These are phyloP conservation scores for Metschnikowia anglica DNA, from an alignment of 805 yeast genomes.

Conservation along the genomic window DNA sequence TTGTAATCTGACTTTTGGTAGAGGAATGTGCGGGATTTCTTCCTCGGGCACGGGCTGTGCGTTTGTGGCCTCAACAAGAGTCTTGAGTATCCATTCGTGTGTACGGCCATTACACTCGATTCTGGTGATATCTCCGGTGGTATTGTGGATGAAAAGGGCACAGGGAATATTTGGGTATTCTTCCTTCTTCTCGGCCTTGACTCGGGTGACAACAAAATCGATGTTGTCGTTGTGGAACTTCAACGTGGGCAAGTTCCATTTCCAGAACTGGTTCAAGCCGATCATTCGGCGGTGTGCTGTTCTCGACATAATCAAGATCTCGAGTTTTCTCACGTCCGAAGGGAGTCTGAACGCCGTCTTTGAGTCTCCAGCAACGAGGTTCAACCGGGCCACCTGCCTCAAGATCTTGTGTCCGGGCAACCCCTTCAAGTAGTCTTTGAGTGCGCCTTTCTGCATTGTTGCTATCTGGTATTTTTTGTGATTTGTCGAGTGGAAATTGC, in stretches of 20 bases:
- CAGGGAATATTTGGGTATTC: constrained; percentile 17
- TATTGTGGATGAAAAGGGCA: constrained; percentile 14
- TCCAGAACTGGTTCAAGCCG: constrained; percentile 78
- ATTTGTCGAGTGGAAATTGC: neutral
- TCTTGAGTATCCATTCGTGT: constrained; percentile 54
- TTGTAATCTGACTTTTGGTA: constrained; percentile 11
- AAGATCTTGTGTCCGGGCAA: constrained; percentile 26
- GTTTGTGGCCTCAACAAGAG: constrained; percentile 49
- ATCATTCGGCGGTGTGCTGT: constrained; percentile 48
- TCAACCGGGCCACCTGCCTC: constrained; percentile 51
- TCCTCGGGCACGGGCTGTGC: constrained; percentile 51
- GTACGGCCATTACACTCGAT: constrained; percentile 55
- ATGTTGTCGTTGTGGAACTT: constrained; percentile 80
- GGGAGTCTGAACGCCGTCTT: constrained; percentile 34
- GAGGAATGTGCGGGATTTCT: constrained; percentile 38
- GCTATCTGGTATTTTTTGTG: neutral
- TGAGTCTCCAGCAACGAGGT: constrained; percentile 51
- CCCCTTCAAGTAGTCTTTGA: constrained; percentile 10
- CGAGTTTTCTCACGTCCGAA: constrained; percentile 37
- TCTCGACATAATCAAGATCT: constrained; percentile 50
- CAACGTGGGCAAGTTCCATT: constrained; percentile 67
- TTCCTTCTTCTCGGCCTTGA: constrained; percentile 24
- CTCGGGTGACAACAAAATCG: constrained; percentile 58
- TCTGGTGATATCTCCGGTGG: constrained; percentile 16
- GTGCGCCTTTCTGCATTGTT: constrained; percentile 2